These are phyloP conservation scores for Pholiota adiposa DNA, from an alignment of 1,284 basidiomycete genomes.

Conservation along the genomic window DNA sequence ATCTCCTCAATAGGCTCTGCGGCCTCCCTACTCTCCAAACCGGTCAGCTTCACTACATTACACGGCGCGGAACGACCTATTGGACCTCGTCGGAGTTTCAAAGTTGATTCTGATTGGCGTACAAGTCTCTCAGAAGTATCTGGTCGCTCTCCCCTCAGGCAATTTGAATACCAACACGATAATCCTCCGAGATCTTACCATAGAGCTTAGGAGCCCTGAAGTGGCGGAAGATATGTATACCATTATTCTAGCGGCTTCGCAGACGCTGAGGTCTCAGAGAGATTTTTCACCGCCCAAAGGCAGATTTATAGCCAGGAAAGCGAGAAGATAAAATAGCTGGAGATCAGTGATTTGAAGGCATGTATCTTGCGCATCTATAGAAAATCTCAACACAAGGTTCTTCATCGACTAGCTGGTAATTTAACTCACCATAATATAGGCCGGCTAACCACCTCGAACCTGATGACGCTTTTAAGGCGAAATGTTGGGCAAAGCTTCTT, in stretches of 20 bases:
- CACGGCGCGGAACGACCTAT: conserved; percentile 6
- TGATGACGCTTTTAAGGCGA: background rate
- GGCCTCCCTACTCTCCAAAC: conserved; percentile 10
- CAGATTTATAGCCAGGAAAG: conserved; percentile 2
- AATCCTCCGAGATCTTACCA: conserved; percentile 5
- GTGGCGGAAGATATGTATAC: conserved; percentile 1
- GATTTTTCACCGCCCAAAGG: conserved; percentile 14
- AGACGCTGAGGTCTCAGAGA: conserved; percentile 10
- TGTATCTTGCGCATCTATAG: too few relatives aligned
- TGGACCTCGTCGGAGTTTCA: conserved; percentile 4
- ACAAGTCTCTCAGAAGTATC: background rate
- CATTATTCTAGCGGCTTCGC: conserved; percentile 8
- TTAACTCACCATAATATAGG: background rate
- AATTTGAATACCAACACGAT: background rate
- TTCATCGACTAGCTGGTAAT: too few relatives aligned
- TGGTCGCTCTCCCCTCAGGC: background rate
- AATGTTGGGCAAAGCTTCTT: background rate
- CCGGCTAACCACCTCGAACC: background rate
- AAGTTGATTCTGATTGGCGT: conserved; percentile 15
- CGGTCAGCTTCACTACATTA: conserved; percentile 15
- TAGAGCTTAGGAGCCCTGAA: conserved; percentile 10
- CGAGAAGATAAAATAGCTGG: too few relatives aligned
- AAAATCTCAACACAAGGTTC: too few relatives aligned
- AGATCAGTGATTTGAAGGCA: too few relatives aligned
- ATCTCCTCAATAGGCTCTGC: conserved; percentile 12